phyloP scores from a whole-genome alignment of 2,329 filamentous ascomycete species.

The Ophiostoma pallidulum region DNA sequence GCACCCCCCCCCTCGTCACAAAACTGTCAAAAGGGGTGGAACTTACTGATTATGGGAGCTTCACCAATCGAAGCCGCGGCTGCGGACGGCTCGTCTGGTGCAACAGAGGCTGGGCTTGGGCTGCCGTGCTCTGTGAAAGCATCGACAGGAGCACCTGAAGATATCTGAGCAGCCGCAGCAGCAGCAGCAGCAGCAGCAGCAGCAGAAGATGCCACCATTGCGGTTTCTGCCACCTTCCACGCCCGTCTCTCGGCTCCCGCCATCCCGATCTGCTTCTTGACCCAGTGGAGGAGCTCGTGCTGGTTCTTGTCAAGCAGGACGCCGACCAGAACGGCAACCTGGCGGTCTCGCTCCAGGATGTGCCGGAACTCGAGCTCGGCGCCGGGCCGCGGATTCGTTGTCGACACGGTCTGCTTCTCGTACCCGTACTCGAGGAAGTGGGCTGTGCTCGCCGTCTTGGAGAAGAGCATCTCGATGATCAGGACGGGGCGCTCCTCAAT shows the following conservation, averaged over 20 bases:
- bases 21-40: background rate
- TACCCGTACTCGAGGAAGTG: slow-evolving; percentile 87
- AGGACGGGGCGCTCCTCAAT: slow-evolving; percentile 77
- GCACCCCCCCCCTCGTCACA: too few relatives aligned
- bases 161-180: slow-evolving; percentile 22
- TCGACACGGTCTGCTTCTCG: slow-evolving; percentile 60
- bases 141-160: slow-evolving; percentile 16
- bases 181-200: slow-evolving; percentile 21
- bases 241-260: slow-evolving; percentile 64
- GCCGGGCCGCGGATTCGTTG: slow-evolving; percentile 55
- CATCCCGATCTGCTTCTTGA: slow-evolving; percentile 59
- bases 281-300: slow-evolving; percentile 67
- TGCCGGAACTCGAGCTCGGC: slow-evolving; percentile 76
- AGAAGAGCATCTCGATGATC: slow-evolving; percentile 87
- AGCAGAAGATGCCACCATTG: slow-evolving; percentile 21
- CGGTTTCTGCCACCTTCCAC: slow-evolving; percentile 50
- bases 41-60: slow-evolving; percentile 45
- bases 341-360: slow-evolving; percentile 52
- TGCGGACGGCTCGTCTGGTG: slow-evolving; percentile 18
- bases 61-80: slow-evolving; percentile 27
- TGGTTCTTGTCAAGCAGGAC: slow-evolving; percentile 73
- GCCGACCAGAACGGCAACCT: slow-evolving; percentile 71
- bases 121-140: slow-evolving; percentile 16
- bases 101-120: background rate
- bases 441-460: slow-evolving; percentile 73